A percentile compares a stretch with the other conserved stretches of the same genome.
Conservation (phyloP, 179 eudicot species). For the Spergularia azorica region DNA sequence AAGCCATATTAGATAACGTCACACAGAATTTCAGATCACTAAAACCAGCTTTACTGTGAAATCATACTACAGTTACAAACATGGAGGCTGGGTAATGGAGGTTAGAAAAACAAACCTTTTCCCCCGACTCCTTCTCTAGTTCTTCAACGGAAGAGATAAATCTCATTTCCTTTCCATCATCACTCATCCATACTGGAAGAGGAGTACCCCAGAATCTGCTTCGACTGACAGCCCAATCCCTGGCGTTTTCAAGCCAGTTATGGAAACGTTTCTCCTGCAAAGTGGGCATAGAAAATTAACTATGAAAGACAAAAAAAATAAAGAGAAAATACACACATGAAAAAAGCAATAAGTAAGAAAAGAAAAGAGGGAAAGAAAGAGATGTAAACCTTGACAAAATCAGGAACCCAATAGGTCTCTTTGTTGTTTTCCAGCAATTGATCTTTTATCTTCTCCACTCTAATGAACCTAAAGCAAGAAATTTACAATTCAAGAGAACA, state of each 20-base stretch:
- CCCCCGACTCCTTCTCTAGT: constrained; percentile 85
- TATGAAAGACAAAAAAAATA: background rate
- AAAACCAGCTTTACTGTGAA: background rate
- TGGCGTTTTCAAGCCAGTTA: constrained; percentile 99
- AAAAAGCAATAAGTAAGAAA: background rate
- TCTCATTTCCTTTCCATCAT: constrained; percentile 71
- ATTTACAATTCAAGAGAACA: background rate
- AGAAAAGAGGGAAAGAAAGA: background rate
- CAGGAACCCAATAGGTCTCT: constrained; percentile 95
- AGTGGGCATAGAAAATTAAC: constrained; percentile 6
- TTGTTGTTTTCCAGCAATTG: constrained; percentile 84
- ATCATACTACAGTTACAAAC: background rate
- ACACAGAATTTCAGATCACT: background rate
- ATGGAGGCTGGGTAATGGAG: constrained; percentile 1
- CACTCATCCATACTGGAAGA: constrained; percentile 93
- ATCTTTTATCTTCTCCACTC: constrained; percentile 89
- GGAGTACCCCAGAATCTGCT: constrained; percentile 99
- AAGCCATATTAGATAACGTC: constrained; percentile 5
- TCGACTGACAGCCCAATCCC: constrained; percentile 99
- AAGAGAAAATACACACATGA: background rate
- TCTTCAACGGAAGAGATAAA: constrained; percentile 78
- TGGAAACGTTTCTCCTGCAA: constrained; percentile 92
- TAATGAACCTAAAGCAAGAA: constrained; percentile 63
- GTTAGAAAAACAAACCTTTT: constrained; percentile 47
- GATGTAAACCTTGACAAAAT: constrained; percentile 80